Evolutionary conservation across 108 stramenopile genomes (phyloP), one percentile per base, ranked within the genome.

Genomic region (Schizochytrium sp.): DNA sequence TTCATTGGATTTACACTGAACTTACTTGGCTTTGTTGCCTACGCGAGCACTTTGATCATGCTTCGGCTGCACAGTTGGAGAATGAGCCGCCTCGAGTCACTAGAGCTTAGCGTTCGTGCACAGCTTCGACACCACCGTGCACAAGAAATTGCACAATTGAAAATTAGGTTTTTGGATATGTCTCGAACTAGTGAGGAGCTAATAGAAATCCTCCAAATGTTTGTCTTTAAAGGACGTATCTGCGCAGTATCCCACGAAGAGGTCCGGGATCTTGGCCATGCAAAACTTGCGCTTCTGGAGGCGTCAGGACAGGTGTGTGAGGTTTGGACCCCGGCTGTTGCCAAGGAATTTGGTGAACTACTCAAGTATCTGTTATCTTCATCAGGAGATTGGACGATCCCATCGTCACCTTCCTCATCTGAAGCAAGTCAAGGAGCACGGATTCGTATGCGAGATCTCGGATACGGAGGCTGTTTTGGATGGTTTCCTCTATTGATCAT

Each of bases 81-180:
- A 28, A 49, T 83, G 50, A 55, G 50, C 47, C 47, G 53, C 15
- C 53, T 83, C 1, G 76, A 83, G 28, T 17, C 50, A 47, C 53
- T 83, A 10, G 76, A 83, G 76, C 76, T 83, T 53, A 28, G 50
- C 76, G 76, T 55, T 10, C 76, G 76, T 7, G 76, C 76, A n/a
- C 28, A 83, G 3, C 76, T 83, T 5, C 76, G 76, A 5, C 76
- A n/a, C 0, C 28, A 83, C 47, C 47, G 53, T 38, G 53, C 47
- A 47, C 49, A 55, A n/a, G 50, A 83, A 28, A 55, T 83, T 0
- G 76, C 76, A 10, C 50, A 83, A 5, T 53, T 83, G 28, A 83
- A 83, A 53, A 53, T n/a, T 49, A n/a, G 50, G 4, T 83, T 83
- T 28, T 55, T 83, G 47, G 76, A 83, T 5, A 10, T 5, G 50